phyloP scores from a whole-genome alignment of 345 rosid genomes.

The thale cress (Arabidopsis thaliana) region TAIR10.1 NC_003076.8:2502001-2502500 shows the following conservation, averaged over 20 bases:
- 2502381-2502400: constrained; percentile 34
- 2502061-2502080: constrained; percentile 5
- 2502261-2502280: background rate
- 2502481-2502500: constrained; percentile 7
- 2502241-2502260: background rate
- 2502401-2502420: constrained; percentile 6
- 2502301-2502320: constrained; percentile 5
- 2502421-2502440: constrained; percentile 32
- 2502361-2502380: constrained; percentile 28
- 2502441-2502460: constrained; percentile 32
- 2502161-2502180: background rate
- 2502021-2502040: constrained; percentile 33
- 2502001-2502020: constrained; percentile 15
- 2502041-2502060: constrained; percentile 7
- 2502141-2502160: background rate
- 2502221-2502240: background rate
- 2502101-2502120: background rate
- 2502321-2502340: background rate
- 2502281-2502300: background rate
- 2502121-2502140: background rate
- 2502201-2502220: background rate
- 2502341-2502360: background rate
- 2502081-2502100: background rate
- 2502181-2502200: no score
- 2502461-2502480: constrained; percentile 12